phyloP scores from a whole-genome alignment of 2,329 filamentous ascomycete genomes.

The Plectosphaerella cucumerina region DNA sequence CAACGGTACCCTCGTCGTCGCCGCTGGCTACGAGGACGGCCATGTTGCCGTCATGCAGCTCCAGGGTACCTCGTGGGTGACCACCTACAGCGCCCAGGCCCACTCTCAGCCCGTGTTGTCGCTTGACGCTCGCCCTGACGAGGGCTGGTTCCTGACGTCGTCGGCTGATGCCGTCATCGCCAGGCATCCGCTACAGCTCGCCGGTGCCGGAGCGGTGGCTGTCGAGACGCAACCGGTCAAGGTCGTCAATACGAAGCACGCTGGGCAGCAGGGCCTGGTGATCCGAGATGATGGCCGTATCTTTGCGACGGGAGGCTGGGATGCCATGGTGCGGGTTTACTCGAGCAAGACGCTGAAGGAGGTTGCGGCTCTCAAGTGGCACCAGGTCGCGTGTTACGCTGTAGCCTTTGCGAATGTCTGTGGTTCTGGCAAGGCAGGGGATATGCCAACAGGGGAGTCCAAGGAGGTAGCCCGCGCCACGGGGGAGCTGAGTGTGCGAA shows the following conservation, averaged over 20 bases:
- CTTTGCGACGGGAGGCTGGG: slow-evolving; percentile 92
- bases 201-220: slow-evolving; percentile 28
- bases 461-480: slow-evolving; percentile 4
- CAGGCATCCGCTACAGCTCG: slow-evolving; percentile 53
- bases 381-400: slow-evolving; percentile 81
- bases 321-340: slow-evolving; percentile 77
- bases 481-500: slow-evolving; percentile 48
- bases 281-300: slow-evolving; percentile 78
- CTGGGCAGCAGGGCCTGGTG: slow-evolving; percentile 78
- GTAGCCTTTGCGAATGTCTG: slow-evolving; percentile 61
- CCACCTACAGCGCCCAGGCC: slow-evolving; percentile 59
- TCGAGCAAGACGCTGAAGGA: slow-evolving; percentile 76
- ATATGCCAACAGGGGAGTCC: background rate
- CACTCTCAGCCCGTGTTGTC: slow-evolving; percentile 83
- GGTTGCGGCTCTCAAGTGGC: slow-evolving; percentile 91
- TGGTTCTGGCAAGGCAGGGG: background rate
- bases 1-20: slow-evolving; percentile 50
- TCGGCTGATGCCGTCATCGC: slow-evolving; percentile 76
- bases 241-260: slow-evolving; percentile 72
- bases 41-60: slow-evolving; percentile 63
- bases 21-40: slow-evolving; percentile 84
- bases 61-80: slow-evolving; percentile 34
- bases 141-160: slow-evolving; percentile 69
- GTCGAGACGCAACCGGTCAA: slow-evolving; percentile 45
- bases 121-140: slow-evolving; percentile 48